phyloP scores from a whole-genome alignment of 352 stramenopile species.

The Thalassiosira livingstoniorum region DNA sequence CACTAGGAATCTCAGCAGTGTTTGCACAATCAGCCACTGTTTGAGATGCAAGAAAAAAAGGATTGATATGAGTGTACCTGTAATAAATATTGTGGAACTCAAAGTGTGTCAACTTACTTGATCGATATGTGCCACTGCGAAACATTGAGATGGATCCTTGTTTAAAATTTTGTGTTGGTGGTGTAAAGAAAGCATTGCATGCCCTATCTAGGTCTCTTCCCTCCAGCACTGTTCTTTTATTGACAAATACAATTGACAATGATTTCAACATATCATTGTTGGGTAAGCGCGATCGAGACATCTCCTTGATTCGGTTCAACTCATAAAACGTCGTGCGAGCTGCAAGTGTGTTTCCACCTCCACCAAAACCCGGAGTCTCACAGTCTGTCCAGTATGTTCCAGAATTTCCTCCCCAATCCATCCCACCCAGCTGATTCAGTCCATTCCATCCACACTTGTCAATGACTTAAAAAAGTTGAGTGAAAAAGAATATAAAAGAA shows the following conservation, averaged over 20 bases:
- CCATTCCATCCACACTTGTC: not conserved
- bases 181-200: too few relatives aligned
- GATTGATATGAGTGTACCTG: too few relatives aligned
- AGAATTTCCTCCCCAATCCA: constrained; percentile 38
- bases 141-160: not conserved
- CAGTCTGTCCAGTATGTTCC: not conserved
- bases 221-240: too few relatives aligned
- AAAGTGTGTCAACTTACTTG: too few relatives aligned
- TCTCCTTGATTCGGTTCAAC: not conserved
- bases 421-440: not conserved
- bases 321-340: not conserved
- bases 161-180: not conserved
- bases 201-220: too few relatives aligned
- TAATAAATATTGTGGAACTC: too few relatives aligned
- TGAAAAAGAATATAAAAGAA: too few relatives aligned
- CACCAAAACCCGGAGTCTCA: too few relatives aligned
- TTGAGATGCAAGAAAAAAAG: too few relatives aligned
- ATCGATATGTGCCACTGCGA: not conserved
- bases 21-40: not conserved
- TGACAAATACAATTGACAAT: too few relatives aligned
- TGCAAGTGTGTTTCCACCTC: not conserved
- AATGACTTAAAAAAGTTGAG: too few relatives aligned
- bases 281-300: not conserved
- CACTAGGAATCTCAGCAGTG: constrained; percentile 12
- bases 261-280: not conserved